Conservation (phyloP, 139 green algal species). For the Chlamydomonas asymmetrica region DNA sequence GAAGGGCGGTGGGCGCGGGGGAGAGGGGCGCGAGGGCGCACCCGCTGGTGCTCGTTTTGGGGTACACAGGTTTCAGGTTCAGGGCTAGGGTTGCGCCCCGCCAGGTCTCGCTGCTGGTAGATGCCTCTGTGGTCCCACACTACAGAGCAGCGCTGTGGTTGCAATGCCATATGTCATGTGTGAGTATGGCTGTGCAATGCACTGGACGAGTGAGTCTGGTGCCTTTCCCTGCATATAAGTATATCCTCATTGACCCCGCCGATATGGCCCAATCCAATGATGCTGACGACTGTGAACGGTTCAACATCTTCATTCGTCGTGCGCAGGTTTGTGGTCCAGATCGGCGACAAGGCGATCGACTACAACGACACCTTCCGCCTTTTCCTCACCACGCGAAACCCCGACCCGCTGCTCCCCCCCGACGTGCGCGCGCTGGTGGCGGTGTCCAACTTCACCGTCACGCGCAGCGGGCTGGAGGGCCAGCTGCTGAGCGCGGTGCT, state of each 20-base stretch:
- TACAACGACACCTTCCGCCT: slow-evolving; percentile 73
- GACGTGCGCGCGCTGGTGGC: slow-evolving; percentile 60
- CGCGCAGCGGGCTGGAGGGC: slow-evolving; percentile 59
- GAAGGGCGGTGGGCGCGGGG: too few species aligned
- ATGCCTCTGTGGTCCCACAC: too few species aligned
- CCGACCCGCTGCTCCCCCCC: slow-evolving; percentile 58
- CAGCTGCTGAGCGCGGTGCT: slow-evolving; percentile 74
- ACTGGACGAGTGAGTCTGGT: too few species aligned
- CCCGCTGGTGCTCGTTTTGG: slow-evolving; percentile 46
- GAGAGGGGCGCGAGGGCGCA: too few species aligned
- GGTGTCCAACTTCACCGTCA: slow-evolving; percentile 78
- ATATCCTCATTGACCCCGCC: too few species aligned
- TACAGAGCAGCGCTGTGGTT: too few species aligned
- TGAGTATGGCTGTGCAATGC: too few species aligned
- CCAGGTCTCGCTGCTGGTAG: too few species aligned
- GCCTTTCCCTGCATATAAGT: too few species aligned
- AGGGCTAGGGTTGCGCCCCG: neutral
- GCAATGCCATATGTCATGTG: too few species aligned
- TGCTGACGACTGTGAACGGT: too few species aligned
- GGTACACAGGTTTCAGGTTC: slow-evolving; percentile 34
- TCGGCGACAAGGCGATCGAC: slow-evolving; percentile 75
- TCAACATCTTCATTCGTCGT: neutral
- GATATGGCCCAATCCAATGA: too few species aligned
- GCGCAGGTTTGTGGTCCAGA: slow-evolving; percentile 22
- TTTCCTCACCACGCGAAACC: slow-evolving; percentile 76